Evolutionary conservation across 2,329 filamentous ascomycete genomes (phyloP).

Genomic region (Leptographium galeiforme): DNA sequence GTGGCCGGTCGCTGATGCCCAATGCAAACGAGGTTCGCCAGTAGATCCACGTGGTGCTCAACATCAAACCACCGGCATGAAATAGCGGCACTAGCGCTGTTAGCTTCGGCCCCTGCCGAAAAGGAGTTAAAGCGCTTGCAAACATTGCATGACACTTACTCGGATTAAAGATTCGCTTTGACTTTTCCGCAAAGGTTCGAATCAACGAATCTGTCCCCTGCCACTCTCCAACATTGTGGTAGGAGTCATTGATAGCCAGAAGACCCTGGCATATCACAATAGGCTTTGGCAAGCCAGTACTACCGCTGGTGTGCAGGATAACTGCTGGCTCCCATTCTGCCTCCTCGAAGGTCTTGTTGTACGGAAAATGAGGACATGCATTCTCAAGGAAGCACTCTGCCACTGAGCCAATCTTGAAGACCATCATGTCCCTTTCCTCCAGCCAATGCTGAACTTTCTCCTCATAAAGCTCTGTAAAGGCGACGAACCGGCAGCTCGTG

Average conservation of each 20-base stretch:
- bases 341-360: constrained; percentile 21
- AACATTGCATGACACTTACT: background rate
- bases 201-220: background rate
- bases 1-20: constrained; percentile 19
- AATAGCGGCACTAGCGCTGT: constrained; percentile 22
- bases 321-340: constrained; percentile 26
- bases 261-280: constrained; percentile 26
- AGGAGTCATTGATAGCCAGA: constrained; percentile 20
- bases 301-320: constrained; percentile 32
- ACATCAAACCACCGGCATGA: constrained; percentile 14
- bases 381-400: background rate
- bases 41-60: constrained; percentile 3
- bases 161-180: background rate
- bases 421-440: constrained; percentile 22
- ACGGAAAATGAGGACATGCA: background rate
- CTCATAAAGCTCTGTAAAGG: constrained; percentile 18
- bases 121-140: background rate
- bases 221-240: background rate
- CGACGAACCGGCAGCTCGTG: constrained; percentile 26
- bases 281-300: constrained; percentile 32
- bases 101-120: background rate
- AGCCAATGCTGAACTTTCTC: background rate
- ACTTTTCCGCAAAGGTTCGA: background rate
- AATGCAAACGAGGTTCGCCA: constrained; percentile 13
- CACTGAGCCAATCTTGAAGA: background rate